A percentile compares a stretch with the other conserved stretches of the same genome.
Conservation (phyloP, 805 yeast species). For the Candida pseudoglaebosa region DNA sequence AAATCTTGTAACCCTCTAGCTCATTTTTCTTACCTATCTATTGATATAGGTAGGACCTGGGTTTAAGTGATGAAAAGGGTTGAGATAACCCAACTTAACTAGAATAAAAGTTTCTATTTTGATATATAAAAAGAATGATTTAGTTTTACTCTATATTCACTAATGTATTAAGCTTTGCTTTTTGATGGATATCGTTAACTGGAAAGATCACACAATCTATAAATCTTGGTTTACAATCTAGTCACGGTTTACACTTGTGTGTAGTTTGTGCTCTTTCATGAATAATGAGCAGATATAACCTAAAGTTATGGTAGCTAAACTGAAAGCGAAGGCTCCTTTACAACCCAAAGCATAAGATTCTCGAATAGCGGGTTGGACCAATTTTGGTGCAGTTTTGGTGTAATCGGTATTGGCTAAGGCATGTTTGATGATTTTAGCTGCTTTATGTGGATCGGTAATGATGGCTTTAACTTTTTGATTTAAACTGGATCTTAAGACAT, state of each 20-base stretch:
- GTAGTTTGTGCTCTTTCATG: slow-evolving; percentile 57
- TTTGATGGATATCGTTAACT: too few species aligned
- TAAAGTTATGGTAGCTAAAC: slow-evolving; percentile 34
- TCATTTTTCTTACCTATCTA: too few species aligned
- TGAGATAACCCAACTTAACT: too few species aligned
- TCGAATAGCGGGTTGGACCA: slow-evolving; percentile 44
- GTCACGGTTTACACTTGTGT: slow-evolving; percentile 46
- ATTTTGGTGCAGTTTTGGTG: slow-evolving; percentile 49
- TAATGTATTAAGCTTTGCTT: too few species aligned
- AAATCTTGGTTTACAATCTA: too few species aligned
- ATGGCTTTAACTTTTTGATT: slow-evolving; percentile 14
- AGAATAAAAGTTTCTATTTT: too few species aligned
- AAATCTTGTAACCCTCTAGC: too few species aligned
- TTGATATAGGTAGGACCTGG: too few species aligned
- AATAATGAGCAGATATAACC: slow-evolving; percentile 42
- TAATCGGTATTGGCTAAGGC: slow-evolving; percentile 59
- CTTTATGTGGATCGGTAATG: slow-evolving; percentile 28
- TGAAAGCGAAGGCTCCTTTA: slow-evolving; percentile 51
- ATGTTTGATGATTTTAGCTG: slow-evolving; percentile 42
- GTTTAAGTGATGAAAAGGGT: too few species aligned
- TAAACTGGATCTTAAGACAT: slow-evolving; percentile 31
- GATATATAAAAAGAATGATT: background rate
- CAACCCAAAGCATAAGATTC: slow-evolving; percentile 51
- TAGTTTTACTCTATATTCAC: background rate
- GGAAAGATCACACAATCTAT: too few species aligned